Evolutionary conservation across 805 yeast species (phyloP), one percentile per base, ranked within the genome.

Genomic region (Blastobotrys peoriensis): DNA sequence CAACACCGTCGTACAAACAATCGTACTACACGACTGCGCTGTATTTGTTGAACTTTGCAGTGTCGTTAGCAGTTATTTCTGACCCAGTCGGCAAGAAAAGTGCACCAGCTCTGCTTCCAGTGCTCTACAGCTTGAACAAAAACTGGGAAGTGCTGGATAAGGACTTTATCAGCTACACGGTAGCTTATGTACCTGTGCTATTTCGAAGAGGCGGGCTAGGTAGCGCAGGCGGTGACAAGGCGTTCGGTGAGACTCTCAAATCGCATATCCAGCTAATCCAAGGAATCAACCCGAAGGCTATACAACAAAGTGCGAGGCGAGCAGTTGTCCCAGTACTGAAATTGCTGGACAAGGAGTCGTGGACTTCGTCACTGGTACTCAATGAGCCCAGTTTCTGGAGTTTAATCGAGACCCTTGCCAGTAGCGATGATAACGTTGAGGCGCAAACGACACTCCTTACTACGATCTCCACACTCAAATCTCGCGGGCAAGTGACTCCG

Each of bases 151-250:
- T 20, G 1, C 33, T 47, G 13, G 43, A 46, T 18, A 23, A 42
- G 3, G 49, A 57, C 27, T 56, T 62, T 33, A 46, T 60, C 28
- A 53, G 62, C n/a, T 56, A 70, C 40, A 45, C 65, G 4, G 40
- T 60, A 19, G 58, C 70, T 59, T 61, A 84, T 76, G 33, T 59
- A 55, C 35, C 71, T 68, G 23, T 66, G 68, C 21, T 43, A 17
- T 37, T 51, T 21, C 25, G 43, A 16, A n/a, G n/a, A n/a, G n/a
- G n/a, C n/a, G n/a, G n/a, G n/a, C n/a, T n/a, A n/a, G n/a, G n/a
- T n/a, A n/a, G n/a, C n/a, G n/a, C n/a, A n/a, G 34, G 43, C 22
- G 4, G 33, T 4, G 16, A 27, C 15, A 43, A 39, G 25, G 41
- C 25, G 28, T 41, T 46, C 22, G 9, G 38, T 18, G 44, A 49